Conservation (phyloP, 345 rosid species). For the Linum trigynum region DNA sequence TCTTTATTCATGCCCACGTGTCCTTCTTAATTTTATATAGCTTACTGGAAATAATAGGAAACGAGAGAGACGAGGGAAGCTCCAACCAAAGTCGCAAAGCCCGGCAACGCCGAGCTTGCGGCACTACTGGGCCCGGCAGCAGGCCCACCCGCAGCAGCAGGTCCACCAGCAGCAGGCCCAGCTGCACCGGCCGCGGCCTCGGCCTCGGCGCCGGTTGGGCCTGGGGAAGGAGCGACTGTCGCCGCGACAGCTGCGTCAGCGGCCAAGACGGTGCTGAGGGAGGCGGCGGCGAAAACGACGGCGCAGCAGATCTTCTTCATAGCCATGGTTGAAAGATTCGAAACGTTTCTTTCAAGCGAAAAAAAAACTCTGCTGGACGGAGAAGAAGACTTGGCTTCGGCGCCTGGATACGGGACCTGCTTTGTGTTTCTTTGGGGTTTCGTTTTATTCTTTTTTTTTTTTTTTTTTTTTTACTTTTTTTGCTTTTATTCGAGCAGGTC, state of each 20-base stretch:
- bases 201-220: constrained; percentile 9
- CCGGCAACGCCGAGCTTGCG: constrained; percentile 33
- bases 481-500: constrained; percentile 20
- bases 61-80: constrained; percentile 56
- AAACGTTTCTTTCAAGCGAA: neutral
- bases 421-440: neutral
- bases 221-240: constrained; percentile 24
- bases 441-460: neutral
- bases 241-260: constrained; percentile 11
- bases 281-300: constrained; percentile 40
- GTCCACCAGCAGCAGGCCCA: neutral
- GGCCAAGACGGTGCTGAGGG: constrained; percentile 49
- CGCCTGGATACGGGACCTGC: constrained; percentile 10
- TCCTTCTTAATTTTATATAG: neutral
- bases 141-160: neutral
- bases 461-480: neutral
- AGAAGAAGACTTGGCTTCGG: constrained; percentile 8
- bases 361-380: neutral
- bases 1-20: neutral
- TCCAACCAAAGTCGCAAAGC: constrained; percentile 48
- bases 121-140: too few species aligned
- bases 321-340: constrained; percentile 37
- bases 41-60: constrained; percentile 47
- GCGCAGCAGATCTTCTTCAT: constrained; percentile 59
- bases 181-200: neutral